Percentiles rank a stretch among this genome's conserved stretches.
These are phyloP conservation scores for Candida freyschussii DNA, from an alignment of 1,139 yeast genomes.

Conservation along the genomic window DNA sequence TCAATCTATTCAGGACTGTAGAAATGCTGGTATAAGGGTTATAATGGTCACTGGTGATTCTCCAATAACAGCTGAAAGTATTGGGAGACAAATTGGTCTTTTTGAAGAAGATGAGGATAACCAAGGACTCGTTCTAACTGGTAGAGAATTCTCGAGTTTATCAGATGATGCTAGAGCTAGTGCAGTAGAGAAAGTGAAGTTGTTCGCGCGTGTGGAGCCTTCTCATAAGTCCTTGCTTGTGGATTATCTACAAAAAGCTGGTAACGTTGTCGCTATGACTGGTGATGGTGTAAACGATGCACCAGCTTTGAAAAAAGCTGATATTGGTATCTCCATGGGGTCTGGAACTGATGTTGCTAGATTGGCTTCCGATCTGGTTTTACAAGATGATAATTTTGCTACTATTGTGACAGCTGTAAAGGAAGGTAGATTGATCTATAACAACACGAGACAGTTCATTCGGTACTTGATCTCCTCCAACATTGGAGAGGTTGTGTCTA, in stretches of 20 bases:
- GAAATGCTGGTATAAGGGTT: conserved; percentile 48
- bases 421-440: conserved; percentile 79
- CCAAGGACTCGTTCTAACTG: conserved; percentile 44
- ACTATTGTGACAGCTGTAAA: conserved; percentile 73
- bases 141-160: conserved; percentile 45
- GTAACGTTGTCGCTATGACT: conserved; percentile 39
- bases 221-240: conserved; percentile 47
- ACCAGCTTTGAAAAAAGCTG: conserved; percentile 37
- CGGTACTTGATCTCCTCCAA: conserved; percentile 73
- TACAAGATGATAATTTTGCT: conserved; percentile 72
- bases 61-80: conserved; percentile 48
- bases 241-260: conserved; percentile 43
- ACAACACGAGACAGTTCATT: conserved; percentile 75
- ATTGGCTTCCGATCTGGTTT: conserved; percentile 53
- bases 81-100: conserved; percentile 48
- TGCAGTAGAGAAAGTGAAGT: conserved; percentile 54
- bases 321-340: conserved; percentile 38
- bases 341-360: conserved; percentile 54
- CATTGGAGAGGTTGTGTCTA: conserved; percentile 64
- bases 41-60: conserved; percentile 54
- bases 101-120: conserved; percentile 39
- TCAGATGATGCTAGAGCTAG: conserved; percentile 55
- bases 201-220: conserved; percentile 52
- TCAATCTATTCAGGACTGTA: conserved; percentile 40
- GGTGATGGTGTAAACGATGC: conserved; percentile 41